Base-by-base conservation (phyloP, 2,329 filamentous ascomycete species). In the Sporothrix protearum region DNA sequence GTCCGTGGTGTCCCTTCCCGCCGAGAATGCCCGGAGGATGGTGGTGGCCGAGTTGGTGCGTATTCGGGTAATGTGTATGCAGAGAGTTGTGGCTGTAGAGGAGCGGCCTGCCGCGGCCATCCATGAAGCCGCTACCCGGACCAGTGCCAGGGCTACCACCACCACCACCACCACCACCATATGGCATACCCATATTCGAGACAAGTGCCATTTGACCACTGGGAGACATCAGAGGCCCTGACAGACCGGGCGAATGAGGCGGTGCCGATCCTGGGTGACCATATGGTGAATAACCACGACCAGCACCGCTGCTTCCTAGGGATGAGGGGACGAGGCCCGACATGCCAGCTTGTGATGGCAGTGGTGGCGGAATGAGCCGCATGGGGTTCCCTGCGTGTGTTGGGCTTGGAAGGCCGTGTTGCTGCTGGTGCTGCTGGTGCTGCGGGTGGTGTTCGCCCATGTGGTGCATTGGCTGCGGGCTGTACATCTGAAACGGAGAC, bases 11-110 rank as follows among this genome's bases (percentile, higher is more conserved):
- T 12, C 69, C 66, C 71, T 87, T 87, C 10, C 82, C 57, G 80
- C 79, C 25, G 30, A 83, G 83, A 2, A 73, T 72, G 25, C 81
- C 79, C 73, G 93, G 92, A 80, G 94, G 87, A 74, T 88, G 83
- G 66, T 71, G 71, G 53, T 73, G 70, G 19, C 70, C 61, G 3
- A 74, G 30, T 22, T 69, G 68, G n/a, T 55, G 61, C 16, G 63
- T 30, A 36, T 45, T 61, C 12, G 71, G 61, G 42, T 86, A 84
- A n/a, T 86, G 83, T 55, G 82, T 71, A 12, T 75, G 71, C 68
- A 72, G 42, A 3, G 71, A 63, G 16, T 36, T 63, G 42, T 74
- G 69, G 69, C 73, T 73, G 63, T 73, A 75, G 2, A 75, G 61
- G 8, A 73, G 63, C 7, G 74, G 69, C 30, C 69, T 61, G 8